Base-by-base conservation (phyloP, 228 moss, liverwort and hornwort species). In the Sphagnum fallax region DNA sequence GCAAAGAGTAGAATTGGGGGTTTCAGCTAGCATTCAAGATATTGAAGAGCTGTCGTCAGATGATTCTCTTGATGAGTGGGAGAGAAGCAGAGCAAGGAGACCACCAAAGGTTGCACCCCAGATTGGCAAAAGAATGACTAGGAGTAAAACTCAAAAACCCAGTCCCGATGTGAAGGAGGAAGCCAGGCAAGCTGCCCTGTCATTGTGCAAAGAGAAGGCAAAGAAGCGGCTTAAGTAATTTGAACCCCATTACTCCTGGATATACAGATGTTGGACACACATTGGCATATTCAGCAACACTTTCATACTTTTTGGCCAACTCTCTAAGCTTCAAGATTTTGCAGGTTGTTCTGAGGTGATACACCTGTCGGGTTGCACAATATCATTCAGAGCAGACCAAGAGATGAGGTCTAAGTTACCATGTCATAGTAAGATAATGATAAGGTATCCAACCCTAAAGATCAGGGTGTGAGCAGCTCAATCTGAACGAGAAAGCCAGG, bases 31-130 rank as follows among this genome's bases (percentile, higher is more conserved):
- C 55, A 76, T 67, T 74, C 69, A 71, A 58, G 76, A 72, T 50
- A 10, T 83, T 60, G 78, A 86, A 69, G 83, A 78, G 70, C 65
- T 86, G 63, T 83, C 86, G 47, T 86, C 83, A 4, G 86, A 83
- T 32, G 78, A 86, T 74, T 86, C 81, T 76, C 67, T 58, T 7
- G 73, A 76, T 47, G 62, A 62, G 48, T 65, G 74, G 61, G 69
- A 74, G 4, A 62, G 60, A 12, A 18, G 47, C 12, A 59, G 70
- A 18, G 69, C 15, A 76, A 61, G 59, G 14, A 55, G 11, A 67
- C 63, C 71, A 18, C 57, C 1, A 10, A 74, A 79, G 47, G 52
- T 48, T 65, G 62, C 51, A 77, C 16, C 52, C 49, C 4, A 52
- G 16, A 69, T 53, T 60, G 71, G 65, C 52, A 65, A 49, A 63